These are phyloP conservation scores for Candida succiphila DNA, from an alignment of 805 yeast species.

Conservation along the genomic window DNA sequence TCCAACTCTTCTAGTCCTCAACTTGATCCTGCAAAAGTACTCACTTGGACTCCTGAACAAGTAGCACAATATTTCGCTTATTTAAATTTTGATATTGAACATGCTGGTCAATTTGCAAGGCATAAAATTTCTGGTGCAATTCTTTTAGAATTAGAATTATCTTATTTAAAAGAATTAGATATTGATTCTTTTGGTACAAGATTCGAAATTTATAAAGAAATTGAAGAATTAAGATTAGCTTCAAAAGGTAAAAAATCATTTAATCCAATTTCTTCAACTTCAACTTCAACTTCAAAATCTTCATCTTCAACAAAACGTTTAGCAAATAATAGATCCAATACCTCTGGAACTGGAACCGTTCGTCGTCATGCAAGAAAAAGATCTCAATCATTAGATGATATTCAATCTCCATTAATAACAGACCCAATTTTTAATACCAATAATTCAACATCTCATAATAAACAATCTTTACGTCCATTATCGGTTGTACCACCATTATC, in stretches of 20 bases:
- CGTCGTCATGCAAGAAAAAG: slow-evolving; percentile 31
- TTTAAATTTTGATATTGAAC: slow-evolving; percentile 61
- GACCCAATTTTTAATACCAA: not conserved
- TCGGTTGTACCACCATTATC: slow-evolving; percentile 9
- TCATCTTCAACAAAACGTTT: not conserved
- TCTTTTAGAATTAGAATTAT: slow-evolving; percentile 73
- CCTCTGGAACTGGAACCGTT: not conserved
- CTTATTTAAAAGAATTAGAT: slow-evolving; percentile 84
- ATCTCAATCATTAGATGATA: slow-evolving; percentile 42
- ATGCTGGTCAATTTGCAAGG: slow-evolving; percentile 71
- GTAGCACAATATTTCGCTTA: slow-evolving; percentile 69
- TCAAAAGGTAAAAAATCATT: slow-evolving; percentile 7
- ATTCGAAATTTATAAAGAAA: slow-evolving; percentile 84
- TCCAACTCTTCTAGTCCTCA: not conserved
- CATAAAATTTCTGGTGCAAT: slow-evolving; percentile 89
- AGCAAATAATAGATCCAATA: not conserved
- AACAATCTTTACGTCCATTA: slow-evolving; percentile 9
- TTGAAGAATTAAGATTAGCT: slow-evolving; percentile 49
- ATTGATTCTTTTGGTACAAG: slow-evolving; percentile 91
- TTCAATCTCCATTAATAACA: slow-evolving; percentile 5
- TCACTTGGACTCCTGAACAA: slow-evolving; percentile 76
- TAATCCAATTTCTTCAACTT: not conserved
- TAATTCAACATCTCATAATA: not conserved
- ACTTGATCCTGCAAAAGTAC: slow-evolving; percentile 39
- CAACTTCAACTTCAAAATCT: not conserved